Percentiles rank a stretch among this genome's conserved stretches.
Evolutionary conservation across 164 flowering plant species (phyloP).

Genomic region (Berberis thunbergii): DNA sequence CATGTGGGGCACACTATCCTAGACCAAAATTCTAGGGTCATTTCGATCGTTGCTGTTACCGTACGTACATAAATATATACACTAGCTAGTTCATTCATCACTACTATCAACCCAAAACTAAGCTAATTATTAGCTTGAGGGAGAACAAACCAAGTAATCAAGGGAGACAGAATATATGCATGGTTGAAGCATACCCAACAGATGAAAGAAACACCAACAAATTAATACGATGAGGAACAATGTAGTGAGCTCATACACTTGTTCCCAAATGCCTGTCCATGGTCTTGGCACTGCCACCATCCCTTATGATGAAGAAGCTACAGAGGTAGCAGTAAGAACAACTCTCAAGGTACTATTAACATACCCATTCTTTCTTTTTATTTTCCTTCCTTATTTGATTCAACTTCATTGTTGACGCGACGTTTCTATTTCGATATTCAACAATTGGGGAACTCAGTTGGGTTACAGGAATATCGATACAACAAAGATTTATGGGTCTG

Average conservation of each 20-base stretch:
- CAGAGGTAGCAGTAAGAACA: conserved; percentile 36
- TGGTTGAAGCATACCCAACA: too few relatives aligned
- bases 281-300: conserved; percentile 57
- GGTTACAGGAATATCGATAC: conserved; percentile 80
- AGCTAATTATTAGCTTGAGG: too few relatives aligned
- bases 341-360: conserved; percentile 43
- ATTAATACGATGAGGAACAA: background rate
- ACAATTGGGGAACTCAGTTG: conserved; percentile 33
- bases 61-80: too few relatives aligned
- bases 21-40: too few relatives aligned
- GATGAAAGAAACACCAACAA: too few relatives aligned
- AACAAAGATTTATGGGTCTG: conserved; percentile 71
- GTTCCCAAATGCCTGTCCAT: conserved; percentile 40
- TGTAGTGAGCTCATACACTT: conserved; percentile 27
- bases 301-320: conserved; percentile 26
- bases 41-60: too few relatives aligned
- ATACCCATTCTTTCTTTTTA: background rate
- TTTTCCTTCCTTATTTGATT: background rate
- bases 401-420: background rate
- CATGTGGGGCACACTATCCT: too few relatives aligned
- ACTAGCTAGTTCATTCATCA: too few relatives aligned
- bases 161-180: too few relatives aligned
- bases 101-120: too few relatives aligned
- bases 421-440: background rate
- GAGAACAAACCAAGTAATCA: too few relatives aligned